Conservation (phyloP, 345 rosid species). For the Orychophragmus violaceus region DNA sequence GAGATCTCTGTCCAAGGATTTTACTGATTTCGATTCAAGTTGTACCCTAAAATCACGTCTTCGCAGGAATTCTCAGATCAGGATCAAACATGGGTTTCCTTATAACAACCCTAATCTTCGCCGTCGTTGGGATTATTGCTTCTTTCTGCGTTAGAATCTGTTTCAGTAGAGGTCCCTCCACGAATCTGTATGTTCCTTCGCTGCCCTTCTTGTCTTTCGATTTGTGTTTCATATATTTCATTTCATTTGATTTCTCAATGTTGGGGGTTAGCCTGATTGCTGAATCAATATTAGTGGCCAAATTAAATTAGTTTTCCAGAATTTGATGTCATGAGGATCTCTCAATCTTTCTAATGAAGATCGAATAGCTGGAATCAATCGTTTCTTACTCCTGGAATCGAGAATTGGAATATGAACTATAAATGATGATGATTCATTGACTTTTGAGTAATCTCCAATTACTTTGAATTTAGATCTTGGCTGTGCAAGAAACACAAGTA, state of each 20-base stretch:
- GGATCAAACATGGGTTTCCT: slow-evolving; percentile 75
- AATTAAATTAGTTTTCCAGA: background rate
- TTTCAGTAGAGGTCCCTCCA: slow-evolving; percentile 81
- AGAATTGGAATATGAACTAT: background rate
- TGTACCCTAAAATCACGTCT: too few species aligned
- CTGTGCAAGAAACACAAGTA: background rate
- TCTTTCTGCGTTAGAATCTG: slow-evolving; percentile 80
- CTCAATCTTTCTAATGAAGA: background rate
- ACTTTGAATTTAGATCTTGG: background rate
- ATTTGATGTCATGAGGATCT: background rate
- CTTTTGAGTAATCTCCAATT: background rate
- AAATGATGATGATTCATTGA: background rate
- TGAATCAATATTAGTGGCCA: background rate
- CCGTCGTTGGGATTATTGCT: slow-evolving; percentile 67
- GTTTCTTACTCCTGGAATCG: slow-evolving; percentile 1
- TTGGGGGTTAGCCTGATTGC: background rate
- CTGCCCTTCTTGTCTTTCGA: background rate
- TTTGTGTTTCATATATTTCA: too few species aligned
- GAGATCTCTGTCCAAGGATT: too few species aligned
- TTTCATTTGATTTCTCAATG: slow-evolving; percentile 6
- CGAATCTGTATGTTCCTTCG: slow-evolving; percentile 62
- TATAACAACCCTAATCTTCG: slow-evolving; percentile 74
- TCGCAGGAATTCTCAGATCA: slow-evolving; percentile 27
- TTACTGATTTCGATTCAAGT: too few species aligned
- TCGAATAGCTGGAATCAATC: background rate